These are phyloP conservation scores for Tilletia caries DNA, from an alignment of 1,284 basidiomycete genomes.

Conservation along the genomic window DNA sequence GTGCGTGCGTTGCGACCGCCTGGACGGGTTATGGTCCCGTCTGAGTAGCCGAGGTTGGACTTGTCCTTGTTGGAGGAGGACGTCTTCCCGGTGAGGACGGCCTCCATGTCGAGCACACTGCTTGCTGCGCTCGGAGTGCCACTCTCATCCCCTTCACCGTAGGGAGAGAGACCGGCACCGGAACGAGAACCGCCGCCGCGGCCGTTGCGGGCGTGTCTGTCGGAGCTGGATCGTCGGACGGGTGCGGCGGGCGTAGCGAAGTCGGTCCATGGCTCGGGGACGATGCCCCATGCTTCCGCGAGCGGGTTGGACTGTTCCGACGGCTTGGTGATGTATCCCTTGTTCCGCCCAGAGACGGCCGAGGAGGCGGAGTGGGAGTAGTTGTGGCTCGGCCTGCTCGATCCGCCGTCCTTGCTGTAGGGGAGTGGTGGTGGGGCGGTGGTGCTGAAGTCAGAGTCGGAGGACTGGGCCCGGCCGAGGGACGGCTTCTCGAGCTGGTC, in stretches of 20 bases:
- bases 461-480: not conserved
- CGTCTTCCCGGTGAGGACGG: conserved; percentile 43
- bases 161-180: conserved; percentile 26
- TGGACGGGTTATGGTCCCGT: not conserved
- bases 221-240: not conserved
- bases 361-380: not conserved
- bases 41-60: conserved; percentile 20
- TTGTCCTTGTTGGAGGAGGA: conserved; percentile 11
- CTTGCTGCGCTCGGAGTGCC: conserved; percentile 38
- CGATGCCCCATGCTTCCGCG: conserved; percentile 49
- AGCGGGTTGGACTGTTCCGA: conserved; percentile 40
- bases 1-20: not conserved
- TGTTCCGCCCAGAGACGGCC: not conserved
- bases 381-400: not conserved
- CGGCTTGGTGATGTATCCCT: conserved; percentile 20
- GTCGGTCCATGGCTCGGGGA: conserved; percentile 51
- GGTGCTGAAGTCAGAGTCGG: not conserved
- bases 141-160: conserved; percentile 26
- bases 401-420: not conserved
- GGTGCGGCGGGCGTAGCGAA: conserved; percentile 38
- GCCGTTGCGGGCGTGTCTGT: not conserved
- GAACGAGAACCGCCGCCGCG: not conserved
- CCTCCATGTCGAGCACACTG: conserved; percentile 46
- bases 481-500: conserved; percentile 17
- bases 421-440: not conserved